Evolutionary conservation across 2,329 filamentous ascomycete species (phyloP).

Genomic region (Eutypa lata): DNA sequence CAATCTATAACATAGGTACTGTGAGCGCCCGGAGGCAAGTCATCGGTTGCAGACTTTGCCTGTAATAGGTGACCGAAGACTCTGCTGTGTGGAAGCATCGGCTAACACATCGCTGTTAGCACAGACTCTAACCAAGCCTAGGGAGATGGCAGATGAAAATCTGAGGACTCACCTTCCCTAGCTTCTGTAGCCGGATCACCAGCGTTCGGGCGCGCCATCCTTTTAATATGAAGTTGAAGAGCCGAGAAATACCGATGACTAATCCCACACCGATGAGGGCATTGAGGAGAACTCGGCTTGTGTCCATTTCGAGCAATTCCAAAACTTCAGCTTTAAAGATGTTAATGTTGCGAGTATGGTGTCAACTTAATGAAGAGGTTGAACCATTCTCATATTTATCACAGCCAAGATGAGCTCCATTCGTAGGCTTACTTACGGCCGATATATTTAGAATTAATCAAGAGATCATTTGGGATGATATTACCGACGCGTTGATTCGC

Average conservation of each 20-base stretch:
- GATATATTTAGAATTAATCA: too few relatives aligned
- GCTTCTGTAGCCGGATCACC: constrained; percentile 16
- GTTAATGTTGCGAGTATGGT: background rate
- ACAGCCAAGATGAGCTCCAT: too few relatives aligned
- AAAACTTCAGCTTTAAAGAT: background rate
- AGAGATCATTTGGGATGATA: too few relatives aligned
- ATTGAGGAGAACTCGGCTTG: constrained; percentile 11
- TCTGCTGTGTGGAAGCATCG: constrained; percentile 24
- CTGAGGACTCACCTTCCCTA: constrained; percentile 19
- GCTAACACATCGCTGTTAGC: constrained; percentile 12
- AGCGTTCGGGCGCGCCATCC: constrained; percentile 16
- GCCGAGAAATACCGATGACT: constrained; percentile 6
- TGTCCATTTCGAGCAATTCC: constrained; percentile 9
- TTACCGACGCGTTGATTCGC: too few relatives aligned
- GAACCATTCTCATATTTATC: too few relatives aligned
- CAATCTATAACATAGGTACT: constrained; percentile 21
- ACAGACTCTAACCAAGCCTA: constrained; percentile 1
- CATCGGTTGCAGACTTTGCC: constrained; percentile 25
- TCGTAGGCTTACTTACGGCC: too few relatives aligned
- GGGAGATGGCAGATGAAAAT: background rate
- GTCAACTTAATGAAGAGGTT: too few relatives aligned
- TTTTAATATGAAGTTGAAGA: constrained; percentile 14
- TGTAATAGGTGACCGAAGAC: constrained; percentile 28
- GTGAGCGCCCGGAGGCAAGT: constrained; percentile 22
- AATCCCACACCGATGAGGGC: constrained; percentile 19